Evolutionary conservation across 208 protist species (phyloP).

Genomic region (Acanthamoeba healyi): DNA sequence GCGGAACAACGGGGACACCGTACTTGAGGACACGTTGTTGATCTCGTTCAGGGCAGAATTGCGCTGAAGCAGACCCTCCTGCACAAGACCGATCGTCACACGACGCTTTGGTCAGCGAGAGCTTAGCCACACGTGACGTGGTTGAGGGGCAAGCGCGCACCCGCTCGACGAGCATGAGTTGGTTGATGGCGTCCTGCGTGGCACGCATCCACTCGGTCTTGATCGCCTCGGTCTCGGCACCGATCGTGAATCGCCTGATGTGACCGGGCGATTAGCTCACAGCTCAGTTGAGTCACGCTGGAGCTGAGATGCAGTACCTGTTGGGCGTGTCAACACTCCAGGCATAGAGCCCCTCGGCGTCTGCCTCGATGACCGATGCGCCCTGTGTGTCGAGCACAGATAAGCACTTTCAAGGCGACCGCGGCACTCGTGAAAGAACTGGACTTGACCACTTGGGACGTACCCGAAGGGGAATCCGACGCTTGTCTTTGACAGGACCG

Average conservation of each 20-base stretch:
- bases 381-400: not conserved
- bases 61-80: not conserved
- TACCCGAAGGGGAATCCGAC: not conserved
- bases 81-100: not conserved
- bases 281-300: too few species aligned
- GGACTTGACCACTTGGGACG: too few species aligned
- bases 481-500: not conserved
- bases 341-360: not conserved
- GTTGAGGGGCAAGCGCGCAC: not conserved
- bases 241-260: not conserved
- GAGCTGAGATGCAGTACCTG: too few species aligned
- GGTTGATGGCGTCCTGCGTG: slow-evolving; percentile 15
- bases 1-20: not conserved
- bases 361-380: not conserved
- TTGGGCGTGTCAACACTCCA: not conserved
- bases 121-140: too few species aligned
- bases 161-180: slow-evolving; percentile 5
- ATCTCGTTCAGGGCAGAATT: not conserved
- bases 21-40: not conserved
- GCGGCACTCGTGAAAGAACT: not conserved
- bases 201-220: not conserved
- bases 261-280: not conserved
- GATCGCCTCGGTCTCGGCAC: not conserved
- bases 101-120: too few species aligned
- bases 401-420: not conserved